Base-by-base conservation (phyloP, 495 filamentous ascomycete species). In the Annulohypoxylon maeteangense region DNA sequence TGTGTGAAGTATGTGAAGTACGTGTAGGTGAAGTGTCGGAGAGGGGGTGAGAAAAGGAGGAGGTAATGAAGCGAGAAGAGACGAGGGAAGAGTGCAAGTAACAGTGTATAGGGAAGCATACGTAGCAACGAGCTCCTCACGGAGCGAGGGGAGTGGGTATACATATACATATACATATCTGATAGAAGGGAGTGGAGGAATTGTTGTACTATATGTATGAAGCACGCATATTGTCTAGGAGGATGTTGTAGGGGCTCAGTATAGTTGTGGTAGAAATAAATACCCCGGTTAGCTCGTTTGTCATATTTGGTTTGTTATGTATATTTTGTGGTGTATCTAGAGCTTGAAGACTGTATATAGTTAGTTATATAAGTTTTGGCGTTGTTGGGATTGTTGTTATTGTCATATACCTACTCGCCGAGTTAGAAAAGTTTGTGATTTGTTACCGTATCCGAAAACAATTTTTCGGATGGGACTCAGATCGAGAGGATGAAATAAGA, bases 121-220 rank as follows among this genome's bases (percentile, higher is more conserved):
- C n/a, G 36, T 56, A n/a, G 34, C 5, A 10, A 38, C 7, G 25
- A 23, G 61, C 48, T 64, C 32, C 61, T 64, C 61, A 14, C 61
- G 61, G 14, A 47, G 61, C 38, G 4, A 51, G 31, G 23, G 16
- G 45, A 29, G 47, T 51, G 29, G 14, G 47, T 51, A 51, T 44
- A 44, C 40, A 18, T 10, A 54, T 47, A 36, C 12, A 65, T 42
- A 45, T 23, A 36, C 5, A 48, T 42, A 47, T 14, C 36, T 40
- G 14, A 40, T 36, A 53, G 12, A 22, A 38, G 12, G 48, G 14
- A 1, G 14, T 7, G 38, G n/a, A 20, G 34, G 34, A 42, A 25
- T 53, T 6, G 32, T 32, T 64, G 50, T 56, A 64, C 22, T 25
- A 32, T 64, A 55, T 40, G 11, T 57, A 40, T 11, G 34, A 23